Percentiles rank a stretch among this genome's conserved stretches.
phyloP scores from a whole-genome alignment of 2,329 filamentous ascomycete genomes.

The Fusarium sp. region DNA sequence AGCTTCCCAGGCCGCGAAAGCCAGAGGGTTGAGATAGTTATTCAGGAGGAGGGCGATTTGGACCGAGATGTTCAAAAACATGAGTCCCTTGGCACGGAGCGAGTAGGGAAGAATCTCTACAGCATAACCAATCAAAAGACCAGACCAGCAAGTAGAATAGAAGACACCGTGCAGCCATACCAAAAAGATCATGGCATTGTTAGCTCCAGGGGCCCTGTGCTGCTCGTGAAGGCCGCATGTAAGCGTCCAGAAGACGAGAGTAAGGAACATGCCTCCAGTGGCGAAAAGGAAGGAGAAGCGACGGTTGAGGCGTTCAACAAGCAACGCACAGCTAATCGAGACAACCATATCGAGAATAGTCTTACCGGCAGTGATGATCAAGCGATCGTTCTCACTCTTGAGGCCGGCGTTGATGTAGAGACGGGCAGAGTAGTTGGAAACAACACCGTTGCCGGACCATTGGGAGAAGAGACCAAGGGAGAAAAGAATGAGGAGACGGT shows the following conservation, averaged over 20 bases:
- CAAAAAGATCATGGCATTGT: conserved; percentile 66
- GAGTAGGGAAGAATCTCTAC: conserved; percentile 69
- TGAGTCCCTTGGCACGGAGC: conserved; percentile 68
- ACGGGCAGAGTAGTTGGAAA: conserved; percentile 73
- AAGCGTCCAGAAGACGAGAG: conserved; percentile 63
- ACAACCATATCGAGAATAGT: conserved; percentile 70
- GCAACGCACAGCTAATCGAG: conserved; percentile 63
- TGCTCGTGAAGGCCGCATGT: conserved; percentile 65
- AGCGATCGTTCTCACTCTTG: conserved; percentile 64
- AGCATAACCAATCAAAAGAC: conserved; percentile 67
- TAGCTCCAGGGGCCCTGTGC: conserved; percentile 53
- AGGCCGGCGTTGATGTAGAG: conserved; percentile 72
- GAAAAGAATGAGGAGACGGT: conserved; percentile 69
- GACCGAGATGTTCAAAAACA: conserved; percentile 72
- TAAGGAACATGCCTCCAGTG: conserved; percentile 59
- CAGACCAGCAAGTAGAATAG: conserved; percentile 70
- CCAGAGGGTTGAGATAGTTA: conserved; percentile 55
- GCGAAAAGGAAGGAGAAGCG: conserved; percentile 65
- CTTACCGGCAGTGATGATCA: conserved; percentile 66
- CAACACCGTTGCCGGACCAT: conserved; percentile 74
- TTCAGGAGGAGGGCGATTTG: conserved; percentile 71
- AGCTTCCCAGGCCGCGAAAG: neutral
- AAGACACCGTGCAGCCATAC: conserved; percentile 70
- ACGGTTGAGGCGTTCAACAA: conserved; percentile 62
- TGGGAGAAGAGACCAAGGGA: conserved; percentile 75